Conservation (phyloP, 73 alveolate genomes). For the Breviolum minutum region DNA sequence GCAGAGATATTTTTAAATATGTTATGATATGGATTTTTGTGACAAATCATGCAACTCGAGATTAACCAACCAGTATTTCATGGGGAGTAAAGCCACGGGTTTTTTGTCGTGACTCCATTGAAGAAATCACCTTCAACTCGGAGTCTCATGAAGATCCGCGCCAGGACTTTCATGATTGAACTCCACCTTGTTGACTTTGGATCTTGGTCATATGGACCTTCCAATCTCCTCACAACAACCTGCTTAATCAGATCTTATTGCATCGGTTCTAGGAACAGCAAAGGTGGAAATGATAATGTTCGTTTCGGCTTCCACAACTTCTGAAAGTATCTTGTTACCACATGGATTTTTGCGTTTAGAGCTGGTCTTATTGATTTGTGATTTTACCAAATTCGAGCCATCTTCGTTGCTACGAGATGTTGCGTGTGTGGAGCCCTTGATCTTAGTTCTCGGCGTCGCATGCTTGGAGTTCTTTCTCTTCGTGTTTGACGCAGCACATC, state of each 20-base stretch:
- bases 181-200: background rate
- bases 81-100: no score
- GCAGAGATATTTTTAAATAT: no score
- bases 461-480: background rate
- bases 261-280: background rate
- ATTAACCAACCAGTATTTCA: no score
- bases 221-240: background rate
- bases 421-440: background rate
- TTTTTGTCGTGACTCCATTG: no score
- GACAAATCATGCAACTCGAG: no score
- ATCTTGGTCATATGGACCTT: background rate
- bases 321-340: background rate
- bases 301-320: background rate
- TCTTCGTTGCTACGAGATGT: background rate
- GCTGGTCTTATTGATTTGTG: background rate
- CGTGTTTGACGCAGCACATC: background rate
- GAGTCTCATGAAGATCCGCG: background rate
- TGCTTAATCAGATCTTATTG: no score
- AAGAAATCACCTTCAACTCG: no score
- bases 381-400: background rate
- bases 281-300: background rate
- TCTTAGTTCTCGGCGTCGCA: background rate
- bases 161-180: background rate
- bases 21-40: no score
- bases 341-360: background rate